Evolutionary conservation across 768 basidiomycete species (phyloP).

Genomic region (Steccherinum ochraceum): DNA sequence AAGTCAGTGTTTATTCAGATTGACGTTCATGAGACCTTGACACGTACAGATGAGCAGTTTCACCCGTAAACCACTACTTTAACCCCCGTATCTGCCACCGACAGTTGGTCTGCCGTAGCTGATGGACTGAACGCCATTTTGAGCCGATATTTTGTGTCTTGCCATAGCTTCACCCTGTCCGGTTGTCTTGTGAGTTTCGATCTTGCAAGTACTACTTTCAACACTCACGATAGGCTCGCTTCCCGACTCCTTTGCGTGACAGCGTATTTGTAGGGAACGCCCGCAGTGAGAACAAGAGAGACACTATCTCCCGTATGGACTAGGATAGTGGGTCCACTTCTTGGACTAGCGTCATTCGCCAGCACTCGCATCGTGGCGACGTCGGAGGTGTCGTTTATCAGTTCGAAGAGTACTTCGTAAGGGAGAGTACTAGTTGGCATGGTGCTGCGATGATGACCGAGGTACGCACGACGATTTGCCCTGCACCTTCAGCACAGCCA

Average conservation of each 20-base stretch:
- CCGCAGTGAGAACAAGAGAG: slow-evolving; percentile 43
- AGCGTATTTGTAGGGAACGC: slow-evolving; percentile 40
- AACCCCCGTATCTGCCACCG: not conserved
- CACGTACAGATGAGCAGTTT: no score
- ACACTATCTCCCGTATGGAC: slow-evolving; percentile 36
- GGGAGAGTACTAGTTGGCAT: slow-evolving; percentile 42
- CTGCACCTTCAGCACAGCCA: no score
- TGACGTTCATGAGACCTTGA: no score
- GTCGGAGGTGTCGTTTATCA: slow-evolving; percentile 40
- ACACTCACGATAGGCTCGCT: slow-evolving; percentile 40
- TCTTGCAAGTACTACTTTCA: not conserved
- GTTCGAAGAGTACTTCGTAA: slow-evolving; percentile 47
- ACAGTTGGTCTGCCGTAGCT: not conserved
- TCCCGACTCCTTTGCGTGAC: slow-evolving; percentile 32
- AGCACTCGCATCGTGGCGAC: slow-evolving; percentile 34
- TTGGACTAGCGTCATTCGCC: slow-evolving; percentile 22
- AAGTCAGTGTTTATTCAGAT: no score
- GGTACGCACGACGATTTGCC: no score
- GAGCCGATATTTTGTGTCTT: slow-evolving; percentile 29
- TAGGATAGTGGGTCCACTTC: slow-evolving; percentile 29
- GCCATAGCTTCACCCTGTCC: slow-evolving; percentile 39
- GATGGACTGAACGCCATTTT: not conserved
- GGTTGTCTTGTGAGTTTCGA: not conserved
- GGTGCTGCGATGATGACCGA: not conserved
- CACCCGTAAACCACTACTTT: not conserved